Conservation (phyloP, 768 basidiomycete genomes). For the Suillus luteus region DNA sequence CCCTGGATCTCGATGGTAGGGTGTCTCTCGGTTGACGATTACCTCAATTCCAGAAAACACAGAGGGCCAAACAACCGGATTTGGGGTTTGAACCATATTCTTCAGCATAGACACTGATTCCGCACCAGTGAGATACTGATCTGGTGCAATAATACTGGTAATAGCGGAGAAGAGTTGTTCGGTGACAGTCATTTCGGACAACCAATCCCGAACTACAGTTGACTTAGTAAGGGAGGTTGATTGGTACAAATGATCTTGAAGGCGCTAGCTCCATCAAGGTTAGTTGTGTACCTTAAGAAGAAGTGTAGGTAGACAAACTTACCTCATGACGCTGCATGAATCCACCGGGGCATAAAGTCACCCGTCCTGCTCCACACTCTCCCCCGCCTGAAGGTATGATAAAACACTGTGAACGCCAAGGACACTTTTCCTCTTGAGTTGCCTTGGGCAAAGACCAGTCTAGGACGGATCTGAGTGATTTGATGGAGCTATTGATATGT, state of each 20-base stretch:
- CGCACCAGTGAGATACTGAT: background rate
- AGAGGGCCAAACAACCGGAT: conserved; percentile 7
- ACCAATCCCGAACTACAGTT: background rate
- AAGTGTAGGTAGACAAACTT: background rate
- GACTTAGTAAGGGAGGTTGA: background rate
- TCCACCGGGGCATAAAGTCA: background rate
- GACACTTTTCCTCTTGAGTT: background rate
- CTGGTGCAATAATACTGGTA: background rate
- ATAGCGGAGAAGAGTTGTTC: background rate
- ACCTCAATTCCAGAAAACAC: conserved; percentile 8
- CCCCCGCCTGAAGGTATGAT: background rate
- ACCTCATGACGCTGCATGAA: background rate
- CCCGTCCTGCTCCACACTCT: background rate
- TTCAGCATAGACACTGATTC: background rate
- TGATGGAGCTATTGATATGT: background rate
- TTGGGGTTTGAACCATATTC: background rate
- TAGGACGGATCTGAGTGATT: background rate
- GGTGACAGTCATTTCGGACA: background rate
- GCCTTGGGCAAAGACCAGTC: background rate
- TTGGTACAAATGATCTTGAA: background rate
- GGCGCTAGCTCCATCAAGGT: background rate
- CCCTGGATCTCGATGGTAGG: background rate
- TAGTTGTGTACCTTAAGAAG: background rate
- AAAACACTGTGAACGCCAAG: background rate
- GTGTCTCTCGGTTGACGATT: conserved; percentile 9